phyloP scores from a whole-genome alignment of 306 rosid genomes.

The Sophora flavescens region DNA sequence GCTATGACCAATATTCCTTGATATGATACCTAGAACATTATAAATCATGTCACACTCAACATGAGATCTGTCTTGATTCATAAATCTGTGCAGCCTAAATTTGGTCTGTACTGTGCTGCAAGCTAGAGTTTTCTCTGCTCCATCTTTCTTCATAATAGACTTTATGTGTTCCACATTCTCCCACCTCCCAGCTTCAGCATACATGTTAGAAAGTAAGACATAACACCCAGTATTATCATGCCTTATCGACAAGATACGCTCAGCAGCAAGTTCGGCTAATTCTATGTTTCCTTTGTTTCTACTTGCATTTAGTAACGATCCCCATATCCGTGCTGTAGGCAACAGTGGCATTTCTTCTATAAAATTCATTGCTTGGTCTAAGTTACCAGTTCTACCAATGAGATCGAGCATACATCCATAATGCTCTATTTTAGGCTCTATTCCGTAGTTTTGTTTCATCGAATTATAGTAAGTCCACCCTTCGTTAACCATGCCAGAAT shows the following conservation, averaged over 20 bases:
- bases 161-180: slow-evolving; percentile 53
- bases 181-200: slow-evolving; percentile 65
- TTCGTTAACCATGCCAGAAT: slow-evolving; percentile 59
- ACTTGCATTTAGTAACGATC: slow-evolving; percentile 63
- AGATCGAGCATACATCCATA: slow-evolving; percentile 70
- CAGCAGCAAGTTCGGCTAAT: slow-evolving; percentile 60
- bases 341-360: slow-evolving; percentile 57
- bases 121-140: slow-evolving; percentile 50
- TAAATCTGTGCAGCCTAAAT: slow-evolving; percentile 46
- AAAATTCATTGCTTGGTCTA: slow-evolving; percentile 58
- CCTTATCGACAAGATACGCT: slow-evolving; percentile 45
- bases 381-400: slow-evolving; percentile 56
- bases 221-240: slow-evolving; percentile 66
- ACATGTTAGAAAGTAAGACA: slow-evolving; percentile 66
- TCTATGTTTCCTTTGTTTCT: slow-evolving; percentile 62
- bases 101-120: slow-evolving; percentile 55
- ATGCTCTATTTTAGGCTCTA: slow-evolving; percentile 69
- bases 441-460: slow-evolving; percentile 54
- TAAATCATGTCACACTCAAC: slow-evolving; percentile 52
- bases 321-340: slow-evolving; percentile 71
- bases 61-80: slow-evolving; percentile 57
- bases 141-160: slow-evolving; percentile 53
- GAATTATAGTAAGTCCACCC: slow-evolving; percentile 60
- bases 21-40: slow-evolving; percentile 47
- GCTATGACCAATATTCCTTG: slow-evolving; percentile 44